Evolutionary conservation across 176 grass and related monocot species (phyloP).

Genomic region (Oryza glumipatula): DNA sequence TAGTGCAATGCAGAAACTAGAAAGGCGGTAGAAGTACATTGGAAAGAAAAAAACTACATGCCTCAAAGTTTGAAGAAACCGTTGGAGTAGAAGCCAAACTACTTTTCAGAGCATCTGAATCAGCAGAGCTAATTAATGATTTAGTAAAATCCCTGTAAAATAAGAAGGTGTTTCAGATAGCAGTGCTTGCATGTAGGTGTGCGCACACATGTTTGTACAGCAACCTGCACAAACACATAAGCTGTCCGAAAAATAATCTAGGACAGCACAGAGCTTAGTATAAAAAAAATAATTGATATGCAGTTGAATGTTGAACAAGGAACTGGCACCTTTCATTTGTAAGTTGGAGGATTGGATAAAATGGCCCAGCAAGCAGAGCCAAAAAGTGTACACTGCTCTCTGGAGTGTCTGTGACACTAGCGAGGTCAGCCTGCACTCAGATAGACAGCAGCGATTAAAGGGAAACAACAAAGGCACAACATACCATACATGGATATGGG

Average conservation of each 20-base stretch:
- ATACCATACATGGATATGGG: background rate
- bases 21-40: conserved; percentile 28
- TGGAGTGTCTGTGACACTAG: conserved; percentile 60
- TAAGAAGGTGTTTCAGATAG: conserved; percentile 39
- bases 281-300: conserved; percentile 35
- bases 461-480: background rate
- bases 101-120: conserved; percentile 76
- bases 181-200: background rate
- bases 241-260: conserved; percentile 32
- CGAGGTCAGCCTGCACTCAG: conserved; percentile 78
- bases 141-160: conserved; percentile 75
- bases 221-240: background rate
- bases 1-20: conserved; percentile 20
- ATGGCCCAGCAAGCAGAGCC: conserved; percentile 89
- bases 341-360: conserved; percentile 87
- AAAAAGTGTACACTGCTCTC: conserved; percentile 75
- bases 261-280: conserved; percentile 1
- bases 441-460: conserved; percentile 15
- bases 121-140: conserved; percentile 45
- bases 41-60: conserved; percentile 34
- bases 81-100: conserved; percentile 63
- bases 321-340: conserved; percentile 75
- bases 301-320: conserved; percentile 19
- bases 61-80: conserved; percentile 95
- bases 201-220: conserved; percentile 6